Evolutionary conservation across 1,284 basidiomycete genomes (phyloP).

Genomic region (Ceratobasidium sp.): DNA sequence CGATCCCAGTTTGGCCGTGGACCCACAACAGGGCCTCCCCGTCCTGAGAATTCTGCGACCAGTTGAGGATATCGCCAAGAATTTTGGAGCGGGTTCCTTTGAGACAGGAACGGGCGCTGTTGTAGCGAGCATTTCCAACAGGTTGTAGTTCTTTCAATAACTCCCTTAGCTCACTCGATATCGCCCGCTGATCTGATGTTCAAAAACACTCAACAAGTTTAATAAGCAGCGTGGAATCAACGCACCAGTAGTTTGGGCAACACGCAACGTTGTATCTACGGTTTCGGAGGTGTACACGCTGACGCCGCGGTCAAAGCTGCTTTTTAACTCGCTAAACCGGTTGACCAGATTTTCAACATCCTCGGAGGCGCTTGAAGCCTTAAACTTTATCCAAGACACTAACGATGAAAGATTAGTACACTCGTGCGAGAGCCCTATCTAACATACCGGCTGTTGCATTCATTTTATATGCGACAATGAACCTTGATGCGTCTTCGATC

Average conservation of each 20-base stretch:
- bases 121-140: not conserved
- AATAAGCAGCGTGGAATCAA: too few relatives aligned
- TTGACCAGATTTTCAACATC: not conserved
- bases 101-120: not conserved
- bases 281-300: not conserved
- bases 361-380: not conserved
- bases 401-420: not conserved
- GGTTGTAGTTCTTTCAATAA: not conserved
- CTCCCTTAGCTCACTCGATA: too few relatives aligned
- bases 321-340: not conserved
- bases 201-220: too few relatives aligned
- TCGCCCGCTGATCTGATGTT: too few relatives aligned
- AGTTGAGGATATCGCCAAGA: not conserved
- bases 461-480: not conserved
- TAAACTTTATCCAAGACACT: not conserved
- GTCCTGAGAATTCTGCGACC: not conserved
- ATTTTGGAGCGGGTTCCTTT: not conserved
- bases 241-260: too few relatives aligned
- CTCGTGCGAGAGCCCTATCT: not conserved
- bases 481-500: constrained; percentile 11
- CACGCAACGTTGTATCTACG: not conserved
- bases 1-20: not conserved
- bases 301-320: constrained; percentile 3
- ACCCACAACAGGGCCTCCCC: not conserved
- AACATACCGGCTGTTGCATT: not conserved